Percentiles rank a stretch among this genome's conserved stretches.
Evolutionary conservation across 108 stramenopile species (phyloP).

Genomic region (Schizochytrium sp.): DNA sequence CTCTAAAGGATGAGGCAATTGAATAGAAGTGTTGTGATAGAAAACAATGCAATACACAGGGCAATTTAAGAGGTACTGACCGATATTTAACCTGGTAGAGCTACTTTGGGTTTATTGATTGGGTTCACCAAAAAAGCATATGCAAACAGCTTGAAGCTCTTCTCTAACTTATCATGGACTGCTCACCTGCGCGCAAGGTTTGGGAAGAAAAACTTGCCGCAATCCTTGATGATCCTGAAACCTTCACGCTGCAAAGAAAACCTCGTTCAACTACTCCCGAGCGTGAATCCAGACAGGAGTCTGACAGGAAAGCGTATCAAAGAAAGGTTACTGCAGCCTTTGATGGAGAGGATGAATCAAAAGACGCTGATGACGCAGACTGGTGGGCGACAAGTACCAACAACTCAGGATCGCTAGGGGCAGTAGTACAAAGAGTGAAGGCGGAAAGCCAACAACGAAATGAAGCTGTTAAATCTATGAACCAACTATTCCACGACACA

Average conservation of each 20-base stretch:
- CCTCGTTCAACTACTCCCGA: too few relatives aligned
- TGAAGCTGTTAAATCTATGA: constrained; percentile 18
- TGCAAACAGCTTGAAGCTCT: too few relatives aligned
- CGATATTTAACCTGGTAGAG: too few relatives aligned
- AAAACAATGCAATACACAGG: too few relatives aligned
- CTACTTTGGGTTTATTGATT: too few relatives aligned
- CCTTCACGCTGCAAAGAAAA: not conserved
- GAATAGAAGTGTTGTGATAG: too few relatives aligned
- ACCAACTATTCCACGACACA: constrained; percentile 22
- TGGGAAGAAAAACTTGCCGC: not conserved
- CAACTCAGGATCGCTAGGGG: not conserved
- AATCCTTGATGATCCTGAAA: constrained; percentile 9
- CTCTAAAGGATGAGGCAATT: too few relatives aligned
- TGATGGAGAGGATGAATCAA: not conserved
- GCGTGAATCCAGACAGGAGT: too few relatives aligned
- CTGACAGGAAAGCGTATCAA: not conserved
- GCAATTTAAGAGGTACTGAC: too few relatives aligned
- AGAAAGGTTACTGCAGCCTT: not conserved
- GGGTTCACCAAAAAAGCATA: too few relatives aligned
- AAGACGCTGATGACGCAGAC: not conserved
- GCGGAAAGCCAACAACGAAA: not conserved
- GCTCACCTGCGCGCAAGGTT: not conserved
- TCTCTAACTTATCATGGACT: too few relatives aligned
- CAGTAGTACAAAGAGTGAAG: not conserved
- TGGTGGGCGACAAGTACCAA: not conserved